Evolutionary conservation across 345 rosid genomes (phyloP).

Genomic region (Citrus cavaleriei): DNA sequence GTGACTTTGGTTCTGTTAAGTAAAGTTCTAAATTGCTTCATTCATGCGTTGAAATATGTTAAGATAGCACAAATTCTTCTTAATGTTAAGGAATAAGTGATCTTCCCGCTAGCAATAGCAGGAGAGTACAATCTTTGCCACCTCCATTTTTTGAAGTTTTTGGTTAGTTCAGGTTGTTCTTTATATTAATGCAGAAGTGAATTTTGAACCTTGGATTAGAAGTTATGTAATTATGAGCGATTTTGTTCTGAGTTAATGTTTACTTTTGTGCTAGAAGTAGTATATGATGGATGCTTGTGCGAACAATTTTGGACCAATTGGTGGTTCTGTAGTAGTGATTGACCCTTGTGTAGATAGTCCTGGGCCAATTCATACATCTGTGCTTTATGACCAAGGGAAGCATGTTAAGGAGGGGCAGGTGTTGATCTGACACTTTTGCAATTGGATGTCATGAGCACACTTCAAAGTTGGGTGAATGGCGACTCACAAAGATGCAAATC

Average conservation of each 20-base stretch:
- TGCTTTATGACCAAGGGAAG: conserved; percentile 73
- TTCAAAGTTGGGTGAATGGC: conserved; percentile 65
- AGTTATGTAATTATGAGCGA: not conserved
- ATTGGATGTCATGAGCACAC: conserved; percentile 84
- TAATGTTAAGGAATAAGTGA: not conserved
- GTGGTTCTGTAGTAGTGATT: conserved; percentile 20
- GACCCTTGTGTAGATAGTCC: conserved; percentile 36
- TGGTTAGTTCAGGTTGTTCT: not conserved
- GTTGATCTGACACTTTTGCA: conserved; percentile 10
- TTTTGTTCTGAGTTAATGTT: not conserved
- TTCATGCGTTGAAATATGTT: not conserved
- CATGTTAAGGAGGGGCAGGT: conserved; percentile 81
- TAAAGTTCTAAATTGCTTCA: not conserved
- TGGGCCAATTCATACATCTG: conserved; percentile 54
- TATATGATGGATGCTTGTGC: conserved; percentile 15
- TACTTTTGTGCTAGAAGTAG: not conserved
- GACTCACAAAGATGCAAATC: conserved; percentile 45
- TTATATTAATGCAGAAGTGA: not conserved
- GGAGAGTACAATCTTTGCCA: not conserved
- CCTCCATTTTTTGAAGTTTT: not conserved
- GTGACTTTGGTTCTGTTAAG: too few species aligned
- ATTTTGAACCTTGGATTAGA: not conserved
- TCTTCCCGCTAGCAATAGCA: not conserved
- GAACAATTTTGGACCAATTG: conserved; percentile 34
- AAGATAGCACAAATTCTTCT: not conserved